A percentile compares a stretch with the other conserved stretches of the same genome.
These are phyloP conservation scores for Mucor irregularis DNA, from an alignment of 371 early-diverging fungal species.

Conservation along the genomic window DNA sequence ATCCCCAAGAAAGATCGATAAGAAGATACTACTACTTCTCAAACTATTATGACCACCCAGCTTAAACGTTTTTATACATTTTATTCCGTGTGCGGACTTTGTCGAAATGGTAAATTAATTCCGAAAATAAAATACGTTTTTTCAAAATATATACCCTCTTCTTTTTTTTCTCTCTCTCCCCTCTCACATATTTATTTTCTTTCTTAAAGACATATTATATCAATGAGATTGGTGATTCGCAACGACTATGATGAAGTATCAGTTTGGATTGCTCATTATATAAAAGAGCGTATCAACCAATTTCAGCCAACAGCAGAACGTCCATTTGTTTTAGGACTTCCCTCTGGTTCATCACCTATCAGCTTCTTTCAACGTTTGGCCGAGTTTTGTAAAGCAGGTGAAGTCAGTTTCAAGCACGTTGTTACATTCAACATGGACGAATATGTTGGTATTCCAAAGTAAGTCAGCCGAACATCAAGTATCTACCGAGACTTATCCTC, in stretches of 20 bases:
- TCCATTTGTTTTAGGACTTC: constrained; percentile 88
- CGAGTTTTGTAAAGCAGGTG: constrained; percentile 58
- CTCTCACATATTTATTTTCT: neutral
- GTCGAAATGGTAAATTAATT: too few species aligned
- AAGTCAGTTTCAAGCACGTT: constrained; percentile 63
- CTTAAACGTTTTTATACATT: too few species aligned
- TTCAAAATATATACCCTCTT: too few species aligned
- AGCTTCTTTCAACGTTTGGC: constrained; percentile 69
- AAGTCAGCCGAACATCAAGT: constrained; percentile 6
- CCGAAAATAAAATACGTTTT: too few species aligned
- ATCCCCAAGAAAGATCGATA: too few species aligned
- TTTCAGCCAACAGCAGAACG: constrained; percentile 73
- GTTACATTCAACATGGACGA: constrained; percentile 82
- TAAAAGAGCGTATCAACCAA: constrained; percentile 77
- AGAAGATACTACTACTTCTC: too few species aligned
- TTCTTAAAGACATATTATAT: constrained; percentile 11
- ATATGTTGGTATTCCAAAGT: constrained; percentile 55
- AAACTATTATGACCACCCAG: too few species aligned
- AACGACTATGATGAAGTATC: constrained; percentile 68
- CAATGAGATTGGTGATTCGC: constrained; percentile 73
- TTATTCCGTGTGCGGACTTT: too few species aligned
- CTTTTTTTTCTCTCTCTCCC: constrained; percentile 1
- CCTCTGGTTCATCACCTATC: constrained; percentile 85
- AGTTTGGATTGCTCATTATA: constrained; percentile 75
- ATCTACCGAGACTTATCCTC: constrained; percentile 7